Evolutionary conservation across 1,284 basidiomycete species (phyloP), one percentile per base, ranked within the genome.

Genomic region (Ganoderma boninense): DNA sequence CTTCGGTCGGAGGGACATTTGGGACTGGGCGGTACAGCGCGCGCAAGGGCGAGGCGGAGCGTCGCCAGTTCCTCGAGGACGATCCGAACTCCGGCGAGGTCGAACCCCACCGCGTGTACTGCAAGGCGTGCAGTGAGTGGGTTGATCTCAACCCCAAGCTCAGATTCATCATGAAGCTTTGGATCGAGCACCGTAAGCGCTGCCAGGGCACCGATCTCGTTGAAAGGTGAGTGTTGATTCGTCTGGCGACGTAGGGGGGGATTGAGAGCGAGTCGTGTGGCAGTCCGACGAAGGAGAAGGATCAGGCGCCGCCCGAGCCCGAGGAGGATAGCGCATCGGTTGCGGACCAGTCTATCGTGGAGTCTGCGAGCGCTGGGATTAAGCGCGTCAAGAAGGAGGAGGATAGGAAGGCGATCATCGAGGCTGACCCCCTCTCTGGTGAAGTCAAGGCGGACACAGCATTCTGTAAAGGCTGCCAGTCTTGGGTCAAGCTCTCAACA

Each of bases 11-110:
- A 13, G 76, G 71, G 1, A 72, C 69, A 63, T 62, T 62, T 23
- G 60, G 60, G 23, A 74, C 65, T 86, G 11, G 79, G 56, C 54
- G 74, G 79, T 64, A 83, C 85, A 44, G 38, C 4, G 49, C 63
- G 52, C 85, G 88, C 40, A 87, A 89, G 69, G 87, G 83, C 23
- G 90, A 90, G 79, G 79, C 81, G 4, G 88, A 91, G 73, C 87
- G 90, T 56, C 84, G 88, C 57, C 84, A 89, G 76, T 89, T 88
- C 78, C 88, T 89, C 77, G 85, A 85, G 69, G 87, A 88, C 69
- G 87, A 91, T 72, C 81, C 87, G 11, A 84, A 87, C 64, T 89
- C 89, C 69, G 83, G 84, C 42, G 82, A 83, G 23, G 77, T 90
- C 43, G 89, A 90, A 66, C 83, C 87, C 0, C 85, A 87, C 77